Conservation (phyloP, 495 filamentous ascomycete species). For the Penicillium egyptiacum region DNA sequence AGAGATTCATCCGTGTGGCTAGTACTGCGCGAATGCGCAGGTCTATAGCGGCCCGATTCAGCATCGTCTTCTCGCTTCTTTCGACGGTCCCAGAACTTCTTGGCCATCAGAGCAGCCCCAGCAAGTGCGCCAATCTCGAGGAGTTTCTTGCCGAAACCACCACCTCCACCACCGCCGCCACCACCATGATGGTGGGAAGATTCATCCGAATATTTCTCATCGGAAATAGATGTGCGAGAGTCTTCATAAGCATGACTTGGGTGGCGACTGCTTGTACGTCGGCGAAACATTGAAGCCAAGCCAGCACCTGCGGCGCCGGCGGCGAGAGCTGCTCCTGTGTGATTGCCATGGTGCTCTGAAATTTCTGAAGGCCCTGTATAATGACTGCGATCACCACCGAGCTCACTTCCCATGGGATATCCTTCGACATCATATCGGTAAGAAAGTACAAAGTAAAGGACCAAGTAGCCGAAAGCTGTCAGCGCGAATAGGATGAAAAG, state of each 20-base stretch:
- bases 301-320: conserved; percentile 62
- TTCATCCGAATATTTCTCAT: conserved; percentile 62
- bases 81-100: conserved; percentile 62
- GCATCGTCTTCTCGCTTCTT: conserved; percentile 56
- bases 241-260: conserved; percentile 40
- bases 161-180: conserved; percentile 25
- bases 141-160: conserved; percentile 64
- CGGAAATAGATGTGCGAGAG: conserved; percentile 53
- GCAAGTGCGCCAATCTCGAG: conserved; percentile 65
- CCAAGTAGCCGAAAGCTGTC: conserved; percentile 63
- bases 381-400: conserved; percentile 56
- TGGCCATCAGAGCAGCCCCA: conserved; percentile 64
- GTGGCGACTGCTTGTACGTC: conserved; percentile 38
- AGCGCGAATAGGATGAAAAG: conserved; percentile 85
- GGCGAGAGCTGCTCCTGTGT: conserved; percentile 40
- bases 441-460: conserved; percentile 71
- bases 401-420: conserved; percentile 45
- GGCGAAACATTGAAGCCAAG: conserved; percentile 56
- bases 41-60: conserved; percentile 51
- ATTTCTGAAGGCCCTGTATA: conserved; percentile 41
- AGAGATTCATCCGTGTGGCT: conserved; percentile 47
- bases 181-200: conserved; percentile 27
- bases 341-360: conserved; percentile 31
- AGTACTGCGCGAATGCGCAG: conserved; percentile 42
- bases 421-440: conserved; percentile 59